Percentiles rank a stretch among this genome's conserved stretches.
phyloP scores from a whole-genome alignment of 805 yeast species.

The Saccharomycopsis malanga region DNA sequence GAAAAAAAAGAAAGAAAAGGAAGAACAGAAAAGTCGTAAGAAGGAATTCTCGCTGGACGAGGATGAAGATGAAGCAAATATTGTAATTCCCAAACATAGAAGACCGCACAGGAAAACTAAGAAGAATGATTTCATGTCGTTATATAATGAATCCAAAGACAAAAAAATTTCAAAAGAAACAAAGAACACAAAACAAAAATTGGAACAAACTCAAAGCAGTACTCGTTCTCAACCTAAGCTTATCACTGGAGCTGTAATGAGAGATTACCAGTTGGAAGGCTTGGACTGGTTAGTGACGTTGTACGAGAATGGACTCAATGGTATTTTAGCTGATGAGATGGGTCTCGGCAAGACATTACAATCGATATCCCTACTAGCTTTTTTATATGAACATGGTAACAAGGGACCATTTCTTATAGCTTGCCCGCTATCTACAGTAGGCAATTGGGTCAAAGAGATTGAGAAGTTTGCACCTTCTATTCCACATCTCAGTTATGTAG shows the following conservation, averaged over 20 bases:
- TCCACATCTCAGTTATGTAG: conserved; percentile 57
- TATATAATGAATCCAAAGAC: conserved; percentile 14
- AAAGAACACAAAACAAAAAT: conserved; percentile 24
- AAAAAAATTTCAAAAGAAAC: conserved; percentile 22
- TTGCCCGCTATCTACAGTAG: conserved; percentile 78
- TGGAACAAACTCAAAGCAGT: conserved; percentile 21
- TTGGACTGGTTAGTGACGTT: conserved; percentile 84
- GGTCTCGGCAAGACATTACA: conserved; percentile 93
- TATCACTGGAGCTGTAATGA: conserved; percentile 53
- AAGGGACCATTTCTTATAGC: conserved; percentile 72
- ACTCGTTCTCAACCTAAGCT: conserved; percentile 45
- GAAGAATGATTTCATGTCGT: conserved; percentile 22
- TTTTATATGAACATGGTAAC: conserved; percentile 70
- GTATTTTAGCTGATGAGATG: conserved; percentile 96
- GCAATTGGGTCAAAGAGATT: conserved; percentile 79
- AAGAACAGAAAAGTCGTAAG: conserved; percentile 24
- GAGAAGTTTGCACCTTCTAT: conserved; percentile 64
- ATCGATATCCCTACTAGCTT: conserved; percentile 71
- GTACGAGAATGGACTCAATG: conserved; percentile 90
- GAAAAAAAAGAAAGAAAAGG: conserved; percentile 26
- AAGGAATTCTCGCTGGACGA: conserved; percentile 21
- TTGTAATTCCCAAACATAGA: conserved; percentile 21
- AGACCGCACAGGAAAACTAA: conserved; percentile 1
- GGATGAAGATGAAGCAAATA: conserved; percentile 15
- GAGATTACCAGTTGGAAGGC: conserved; percentile 84